Conservation (phyloP, 163 green algal species). For the Trebouxia gelatinosa region DNA sequence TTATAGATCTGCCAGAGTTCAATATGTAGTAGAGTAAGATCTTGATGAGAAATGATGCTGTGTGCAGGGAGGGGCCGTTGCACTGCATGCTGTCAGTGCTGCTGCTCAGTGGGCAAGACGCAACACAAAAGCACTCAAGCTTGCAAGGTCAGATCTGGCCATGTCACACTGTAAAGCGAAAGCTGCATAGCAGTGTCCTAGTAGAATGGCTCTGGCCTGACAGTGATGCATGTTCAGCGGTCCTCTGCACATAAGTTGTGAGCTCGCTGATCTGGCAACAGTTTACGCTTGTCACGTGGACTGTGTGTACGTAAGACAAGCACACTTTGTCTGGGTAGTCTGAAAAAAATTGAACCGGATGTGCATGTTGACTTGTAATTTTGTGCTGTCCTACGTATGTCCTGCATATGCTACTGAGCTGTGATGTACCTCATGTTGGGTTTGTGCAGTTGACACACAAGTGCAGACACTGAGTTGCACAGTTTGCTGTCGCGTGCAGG, state of each 20-base stretch:
- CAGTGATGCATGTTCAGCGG: neutral
- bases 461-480: neutral
- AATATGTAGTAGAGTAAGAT: neutral
- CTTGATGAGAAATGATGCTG: too few relatives aligned
- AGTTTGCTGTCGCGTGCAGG: neutral
- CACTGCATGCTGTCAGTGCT: neutral
- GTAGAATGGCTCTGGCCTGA: neutral
- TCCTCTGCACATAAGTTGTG: too few relatives aligned
- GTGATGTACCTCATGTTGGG: neutral
- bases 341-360: neutral
- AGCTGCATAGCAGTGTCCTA: neutral
- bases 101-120: conserved; percentile 4
- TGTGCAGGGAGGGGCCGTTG: neutral
- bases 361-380: neutral
- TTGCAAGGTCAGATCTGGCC: neutral
- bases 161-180: neutral
- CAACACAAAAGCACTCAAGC: conserved; percentile 14
- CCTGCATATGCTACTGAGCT: neutral
- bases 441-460: neutral
- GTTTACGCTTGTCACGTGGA: neutral
- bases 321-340: neutral
- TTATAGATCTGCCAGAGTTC: neutral
- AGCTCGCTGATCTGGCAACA: too few relatives aligned
- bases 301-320: neutral
- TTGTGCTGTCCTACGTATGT: neutral